These are phyloP conservation scores for Globisporangium irregulare DNA, from an alignment of 352 stramenopile species.

Conservation along the genomic window DNA sequence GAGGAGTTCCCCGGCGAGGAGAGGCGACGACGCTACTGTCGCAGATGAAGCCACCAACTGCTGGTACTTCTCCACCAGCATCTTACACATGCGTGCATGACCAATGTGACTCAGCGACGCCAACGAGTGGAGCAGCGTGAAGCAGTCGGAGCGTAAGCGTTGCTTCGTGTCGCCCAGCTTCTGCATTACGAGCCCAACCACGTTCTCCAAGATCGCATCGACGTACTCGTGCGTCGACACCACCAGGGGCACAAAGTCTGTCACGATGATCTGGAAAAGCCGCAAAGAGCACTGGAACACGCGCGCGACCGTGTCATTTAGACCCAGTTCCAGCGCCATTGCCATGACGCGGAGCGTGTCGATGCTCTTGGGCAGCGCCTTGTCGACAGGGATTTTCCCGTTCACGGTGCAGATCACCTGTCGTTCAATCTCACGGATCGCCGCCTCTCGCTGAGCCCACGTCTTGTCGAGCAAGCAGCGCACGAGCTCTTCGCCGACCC, in stretches of 20 bases:
- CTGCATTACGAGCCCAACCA: constrained; percentile 57
- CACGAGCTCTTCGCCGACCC: constrained; percentile 67
- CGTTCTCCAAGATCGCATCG: constrained; percentile 60
- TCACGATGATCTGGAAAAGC: constrained; percentile 63
- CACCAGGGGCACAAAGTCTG: constrained; percentile 68
- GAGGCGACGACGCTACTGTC: constrained; percentile 38
- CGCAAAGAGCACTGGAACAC: constrained; percentile 80
- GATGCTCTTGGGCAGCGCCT: constrained; percentile 48
- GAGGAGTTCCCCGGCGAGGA: constrained; percentile 57
- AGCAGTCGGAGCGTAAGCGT: constrained; percentile 63
- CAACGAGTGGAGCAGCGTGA: constrained; percentile 65
- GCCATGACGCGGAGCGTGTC: constrained; percentile 58
- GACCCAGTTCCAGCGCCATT: constrained; percentile 54
- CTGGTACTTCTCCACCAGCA: constrained; percentile 60
- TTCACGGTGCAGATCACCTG: constrained; percentile 54
- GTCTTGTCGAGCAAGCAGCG: constrained; percentile 78
- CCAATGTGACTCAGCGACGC: constrained; percentile 55
- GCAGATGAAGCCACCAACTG: constrained; percentile 30
- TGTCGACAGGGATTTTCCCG: constrained; percentile 38
- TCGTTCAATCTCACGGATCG: constrained; percentile 71
- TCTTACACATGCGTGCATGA: constrained; percentile 55
- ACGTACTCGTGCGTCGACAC: constrained; percentile 40
- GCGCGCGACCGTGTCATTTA: constrained; percentile 74
- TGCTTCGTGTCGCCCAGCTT: constrained; percentile 81
- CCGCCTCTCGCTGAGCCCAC: constrained; percentile 72